Evolutionary conservation across 2,329 filamentous ascomycete species (phyloP).

Genomic region (Aspergillus ustus): DNA sequence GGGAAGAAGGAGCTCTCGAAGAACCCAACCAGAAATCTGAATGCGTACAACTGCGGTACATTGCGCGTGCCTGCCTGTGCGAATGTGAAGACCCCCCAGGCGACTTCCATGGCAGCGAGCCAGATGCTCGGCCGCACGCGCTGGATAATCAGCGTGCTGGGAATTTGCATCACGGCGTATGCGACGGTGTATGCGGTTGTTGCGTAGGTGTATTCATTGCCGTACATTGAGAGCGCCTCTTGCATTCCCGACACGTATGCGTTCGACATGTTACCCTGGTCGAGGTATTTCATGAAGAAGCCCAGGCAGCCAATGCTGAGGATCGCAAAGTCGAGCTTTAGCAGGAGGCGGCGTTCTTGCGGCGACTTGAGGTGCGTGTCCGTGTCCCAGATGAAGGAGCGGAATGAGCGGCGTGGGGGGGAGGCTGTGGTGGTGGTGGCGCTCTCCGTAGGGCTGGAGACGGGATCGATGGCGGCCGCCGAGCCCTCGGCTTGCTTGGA

Average conservation of each 20-base stretch:
- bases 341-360: conserved; percentile 16
- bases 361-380: conserved; percentile 15
- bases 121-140: conserved; percentile 3
- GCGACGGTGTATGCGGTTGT: conserved; percentile 28
- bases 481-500: background rate
- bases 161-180: conserved; percentile 22
- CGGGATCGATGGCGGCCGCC: background rate
- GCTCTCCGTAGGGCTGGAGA: too few species aligned
- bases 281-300: conserved; percentile 24
- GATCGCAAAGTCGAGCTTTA: conserved; percentile 20
- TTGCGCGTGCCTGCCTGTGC: background rate
- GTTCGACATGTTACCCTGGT: conserved; percentile 20
- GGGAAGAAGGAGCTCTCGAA: conserved; percentile 2
- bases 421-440: background rate
- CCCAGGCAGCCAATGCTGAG: conserved; percentile 21
- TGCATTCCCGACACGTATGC: conserved; percentile 24
- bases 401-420: background rate
- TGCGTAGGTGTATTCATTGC: conserved; percentile 23
- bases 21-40: conserved; percentile 8
- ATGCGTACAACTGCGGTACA: background rate
- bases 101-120: background rate
- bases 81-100: conserved; percentile 7
- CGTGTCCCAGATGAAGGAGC: conserved; percentile 22
- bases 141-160: conserved; percentile 6
- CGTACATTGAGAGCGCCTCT: conserved; percentile 20